Base-by-base conservation (phyloP, 768 basidiomycete species). In the Gloeopeniophorella convolvens region DNA sequence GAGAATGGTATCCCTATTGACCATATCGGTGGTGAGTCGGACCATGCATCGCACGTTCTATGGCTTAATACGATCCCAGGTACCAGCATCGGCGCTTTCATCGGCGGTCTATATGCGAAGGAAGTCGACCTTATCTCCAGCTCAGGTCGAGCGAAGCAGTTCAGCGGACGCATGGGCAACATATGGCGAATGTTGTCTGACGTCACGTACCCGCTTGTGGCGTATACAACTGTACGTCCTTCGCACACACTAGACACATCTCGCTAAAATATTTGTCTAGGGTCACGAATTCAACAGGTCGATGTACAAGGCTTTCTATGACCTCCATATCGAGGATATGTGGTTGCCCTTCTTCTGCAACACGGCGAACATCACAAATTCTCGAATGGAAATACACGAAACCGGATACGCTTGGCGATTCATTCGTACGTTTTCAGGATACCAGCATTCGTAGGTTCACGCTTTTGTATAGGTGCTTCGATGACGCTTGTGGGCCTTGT, bases 301-400 rank as follows among this genome's bases (percentile, higher is more conserved):
- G 6, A 82, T 98, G 50, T 98, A 92, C 72, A 94, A 95, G 79
- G 81, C 89, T 15, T 95, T 96, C 65, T 95, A 92, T 59, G 91
- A 90, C 65, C 79, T 93, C 34, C 93, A 97, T 59, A 91, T 91
- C 33, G 88, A 92, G 67, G 94, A 96, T 68, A 95, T 96, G 89
- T 98, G 95, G 96, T 73, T 99, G 5, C 96, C 95, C 4, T 97
- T 82, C 71, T 98, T 95, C 69, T 96, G 93, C 68, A 98, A 98
- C 61, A 90, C 95, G 2, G 95, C 96, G 16, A 97, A 97, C 60
- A 96, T 99, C 65, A 92, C 85, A 45, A 90, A 89, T 37, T 96
- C 92, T 8, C 78, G 83, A 8, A 98, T 98, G 92, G 93, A 98
- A 62, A 84, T 98, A 35, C 96, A 99, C 61, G 88, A 94, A 59